Evolutionary conservation across 768 basidiomycete species (phyloP), one percentile per base, ranked within the genome.

Genomic region (Brasilioporus rufonigricans): DNA sequence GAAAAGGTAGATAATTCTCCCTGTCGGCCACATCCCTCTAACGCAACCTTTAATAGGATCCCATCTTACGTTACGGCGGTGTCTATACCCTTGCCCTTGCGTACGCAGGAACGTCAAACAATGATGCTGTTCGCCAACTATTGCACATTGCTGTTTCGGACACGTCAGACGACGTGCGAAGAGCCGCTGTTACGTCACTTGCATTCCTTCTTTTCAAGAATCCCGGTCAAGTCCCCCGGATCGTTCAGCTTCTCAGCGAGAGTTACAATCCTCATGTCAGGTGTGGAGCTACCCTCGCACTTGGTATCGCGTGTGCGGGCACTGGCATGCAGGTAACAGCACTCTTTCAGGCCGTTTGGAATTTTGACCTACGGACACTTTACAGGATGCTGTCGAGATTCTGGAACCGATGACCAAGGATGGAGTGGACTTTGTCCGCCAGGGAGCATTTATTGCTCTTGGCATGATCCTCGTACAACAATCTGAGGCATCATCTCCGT

Each of bases 181-280:
- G 97, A 55, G 96, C 97, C 7, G 97, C 97, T 35, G 97, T 99
- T 44, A 98, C 93, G 13, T 86, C 92, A 13, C 81, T 99, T 39
- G 93, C 97, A 0, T 98, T 99, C 77, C 77, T 99, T 53, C 81
- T 99, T 27, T 99, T 96, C 83, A 93, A 98, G 74, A 97, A 91
- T 70, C 95, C 97, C 13, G 82, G 84, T 13, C 95, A 98, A 76
- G 95, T 99, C 2, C 97, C 97, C 19, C 81, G 97, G 43, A 91
- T 98, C 55, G 97, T 99, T 7, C 97, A 99, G 69, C 81, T 99
- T 16, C 76, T 99, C 48, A 93, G 92, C 60, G 97, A 99, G 77
- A 96, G 93, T 64, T 99, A 99, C 73, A 99, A 98, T 68, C 97
- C 97, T 14, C 96, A 98, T 69, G 97, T 99, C 23, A 84, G 97